Evolutionary conservation across 352 stramenopile genomes (phyloP), one percentile per base, ranked within the genome.

Genomic region (Phytophthora palmivora): DNA sequence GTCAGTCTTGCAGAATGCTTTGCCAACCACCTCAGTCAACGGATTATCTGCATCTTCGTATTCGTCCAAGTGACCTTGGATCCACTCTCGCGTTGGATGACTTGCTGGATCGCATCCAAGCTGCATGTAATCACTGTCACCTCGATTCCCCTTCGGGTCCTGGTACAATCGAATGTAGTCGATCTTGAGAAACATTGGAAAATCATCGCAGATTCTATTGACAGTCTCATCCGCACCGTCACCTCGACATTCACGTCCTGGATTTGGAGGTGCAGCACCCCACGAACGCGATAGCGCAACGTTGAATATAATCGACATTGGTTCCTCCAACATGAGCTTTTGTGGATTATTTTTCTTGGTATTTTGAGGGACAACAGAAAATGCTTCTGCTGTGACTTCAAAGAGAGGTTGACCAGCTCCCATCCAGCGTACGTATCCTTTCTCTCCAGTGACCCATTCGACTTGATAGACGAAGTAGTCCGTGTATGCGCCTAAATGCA

Each of bases 81-180:
- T 82, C 62, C 67, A 79, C 41, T 75, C 18, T 39, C 37, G 39
- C 0, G 73, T 82, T 16, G 73, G 70, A 16, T 82, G 73, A 7
- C 49, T 69, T 9, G 21, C 15, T n/a, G 73, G 73, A 18, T 82
- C 63, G 19, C 73, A 79, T 15, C 62, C 62, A 16, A 78, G 30
- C n/a, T 61, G 34, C 59, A 76, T 44, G 24, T 63, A 67, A 36
- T 57, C 36, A 5, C 50, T n/a, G 12, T n/a, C 19, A 10, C 8
- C 53, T 15, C 53, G 53, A 63, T 58, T 69, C 14, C 60, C 60
- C 18, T 58, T 58, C 6, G 53, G 15, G 32, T 78, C 69, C 58
- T 96, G 88, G 52, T 97, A 97, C 18, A 97, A 47, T 7, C 89
- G 81, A 16, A 97, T 83, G 55, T 86, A 89, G 75, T 97, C 91